Base-by-base conservation (phyloP, 2,329 filamentous ascomycete genomes). In the Aspergillus amoenus region DNA sequence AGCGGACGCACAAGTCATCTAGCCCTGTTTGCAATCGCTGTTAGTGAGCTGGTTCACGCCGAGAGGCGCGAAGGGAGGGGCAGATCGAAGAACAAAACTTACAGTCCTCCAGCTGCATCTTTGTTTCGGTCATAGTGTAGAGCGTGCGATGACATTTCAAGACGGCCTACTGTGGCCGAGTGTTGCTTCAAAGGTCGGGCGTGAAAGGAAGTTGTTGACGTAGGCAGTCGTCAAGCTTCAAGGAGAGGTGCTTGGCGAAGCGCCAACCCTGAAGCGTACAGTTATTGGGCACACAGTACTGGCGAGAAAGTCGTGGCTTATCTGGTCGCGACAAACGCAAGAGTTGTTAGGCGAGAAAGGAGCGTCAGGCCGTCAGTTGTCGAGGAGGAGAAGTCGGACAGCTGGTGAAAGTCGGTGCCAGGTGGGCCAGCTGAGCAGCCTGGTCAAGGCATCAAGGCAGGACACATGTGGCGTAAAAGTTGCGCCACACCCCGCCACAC, bases 1-100 rank as follows among this genome's bases (percentile, higher is more conserved):
- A 99, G 73, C 95, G 91, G 74, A 96, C 93, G 77, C 92, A 96
- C 59, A 97, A 85, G 78, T 97, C 93, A 87, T 97, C 93, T 80
- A 97, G 84, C 93, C 91, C 90, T 93, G 70, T 63, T 60, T 21
- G 18, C 43, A 59, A 61, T 57, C 53, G 43, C 45, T 42, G 63
- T 73, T 59, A 72, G 65, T 58, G 63, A 57, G 24, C 46, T 57
- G 40, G 62, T 57, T 39, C 45, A 39, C 45, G 27, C 40, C 47
- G 30, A 24, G 44, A 24, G 44, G 34, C 45, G 27, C 34, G 22
- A n/a, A 17, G 27, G 46, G 45, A 52, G 34, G 47, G 49, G 50
- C 15, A 27, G 41, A 37, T 21, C 37, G 34, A n/a, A 43, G 5
- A 45, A 45, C 43, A 17, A 50, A 18, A 78, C 80, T 72, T 80